Base-by-base conservation (phyloP, 2,329 filamentous ascomycete species). In the Graphilbum fragrans region DNA sequence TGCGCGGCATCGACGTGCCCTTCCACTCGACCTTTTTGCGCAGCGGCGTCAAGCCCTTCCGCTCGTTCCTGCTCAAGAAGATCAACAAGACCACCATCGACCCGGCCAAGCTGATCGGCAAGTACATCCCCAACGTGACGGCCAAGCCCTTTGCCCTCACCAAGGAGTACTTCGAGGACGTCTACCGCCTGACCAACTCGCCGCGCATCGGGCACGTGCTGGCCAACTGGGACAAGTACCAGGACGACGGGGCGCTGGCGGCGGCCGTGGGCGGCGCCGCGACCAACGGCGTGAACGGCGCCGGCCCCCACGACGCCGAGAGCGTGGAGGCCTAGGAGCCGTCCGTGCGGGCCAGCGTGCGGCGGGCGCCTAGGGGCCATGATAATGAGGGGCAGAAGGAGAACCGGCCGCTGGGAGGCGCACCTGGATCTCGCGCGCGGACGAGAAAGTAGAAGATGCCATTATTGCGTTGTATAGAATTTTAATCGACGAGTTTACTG, bases 81-180 rank as follows among this genome's bases (percentile, higher is more conserved):
- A 96, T 98, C 69, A 87, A 96, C 74, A 94, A 94, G 78, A 95
- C 88, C 20, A 93, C 85, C 41, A 96, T 98, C 61, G 92, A 98
- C 61, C 92, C 92, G 5, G 83, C 85, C 60, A 96, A 96, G 73
- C 68, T 98, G 56, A 75, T 98, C 52, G 92, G 92, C 56, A 98
- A 98, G 67, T 98, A 98, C 67, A 96, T 98, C 51, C 92, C 92
- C 53, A 98, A 98, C 64, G 93, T 98, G 51, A 98, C 92, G 42
- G 92, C 92, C 44, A 81, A 81, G 65, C 92, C 92, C 16, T 98
- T 98, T 60, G 86, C 87, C 61, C 71, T 98, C 50, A 94, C 87
- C 42, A 94, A 88, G 74, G 92, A 96, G 68, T 98, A 98, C 69
- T 98, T 98, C 65, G 90, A 98, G 73, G 92, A 96, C 58, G 93